phyloP scores from a whole-genome alignment of 1,284 basidiomycete genomes.

The Lignosus rhinocerotis region DNA sequence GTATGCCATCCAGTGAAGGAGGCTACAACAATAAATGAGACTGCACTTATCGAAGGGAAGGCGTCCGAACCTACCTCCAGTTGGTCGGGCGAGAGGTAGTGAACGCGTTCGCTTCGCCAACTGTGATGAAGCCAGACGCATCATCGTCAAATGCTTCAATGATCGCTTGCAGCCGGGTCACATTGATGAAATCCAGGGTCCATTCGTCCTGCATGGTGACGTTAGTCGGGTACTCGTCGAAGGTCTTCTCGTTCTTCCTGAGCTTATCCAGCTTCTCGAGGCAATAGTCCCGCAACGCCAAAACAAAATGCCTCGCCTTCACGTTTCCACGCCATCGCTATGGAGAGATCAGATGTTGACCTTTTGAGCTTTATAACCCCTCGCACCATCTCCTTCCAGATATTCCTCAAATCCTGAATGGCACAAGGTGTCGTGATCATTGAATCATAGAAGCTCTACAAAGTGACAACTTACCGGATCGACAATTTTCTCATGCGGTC shows the following conservation, averaged over 20 bases:
- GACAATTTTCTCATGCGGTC: constrained; percentile 35
- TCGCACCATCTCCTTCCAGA: constrained; percentile 35
- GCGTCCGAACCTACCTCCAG: constrained; percentile 24
- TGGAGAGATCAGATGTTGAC: not conserved
- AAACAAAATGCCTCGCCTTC: constrained; percentile 38
- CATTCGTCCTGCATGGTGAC: constrained; percentile 34
- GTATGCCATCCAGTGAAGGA: constrained; percentile 31
- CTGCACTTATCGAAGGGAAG: too few species aligned
- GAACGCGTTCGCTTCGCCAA: constrained; percentile 49
- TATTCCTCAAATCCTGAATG: constrained; percentile 27
- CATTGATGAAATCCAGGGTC: constrained; percentile 46
- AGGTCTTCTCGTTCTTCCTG: constrained; percentile 13
- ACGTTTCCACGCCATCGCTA: constrained; percentile 39
- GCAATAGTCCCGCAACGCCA: constrained; percentile 38
- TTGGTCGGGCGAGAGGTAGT: constrained; percentile 25
- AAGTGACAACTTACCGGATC: constrained; percentile 27
- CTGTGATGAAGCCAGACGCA: constrained; percentile 46
- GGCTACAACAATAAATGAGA: constrained; percentile 4
- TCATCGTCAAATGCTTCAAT: constrained; percentile 52
- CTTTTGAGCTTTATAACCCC: not conserved
- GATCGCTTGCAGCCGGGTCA: constrained; percentile 44
- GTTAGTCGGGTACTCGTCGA: constrained; percentile 11
- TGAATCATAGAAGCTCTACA: not conserved
- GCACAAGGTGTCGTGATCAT: not conserved
- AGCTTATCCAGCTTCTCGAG: constrained; percentile 27